Conservation (phyloP, 352 stramenopile species). For the Phytophthora melonis region DNA sequence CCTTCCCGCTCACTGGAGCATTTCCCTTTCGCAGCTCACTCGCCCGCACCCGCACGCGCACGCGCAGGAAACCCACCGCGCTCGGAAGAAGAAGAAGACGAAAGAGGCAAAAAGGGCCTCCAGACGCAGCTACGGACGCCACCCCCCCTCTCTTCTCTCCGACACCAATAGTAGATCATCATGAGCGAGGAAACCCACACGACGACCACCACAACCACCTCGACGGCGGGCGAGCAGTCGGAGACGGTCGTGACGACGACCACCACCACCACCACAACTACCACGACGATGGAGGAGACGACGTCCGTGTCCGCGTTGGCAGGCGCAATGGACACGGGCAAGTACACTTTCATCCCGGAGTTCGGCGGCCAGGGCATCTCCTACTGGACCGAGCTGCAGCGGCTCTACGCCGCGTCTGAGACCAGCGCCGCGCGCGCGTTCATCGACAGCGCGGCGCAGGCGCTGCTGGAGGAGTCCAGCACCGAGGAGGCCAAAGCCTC, state of each 20-base stretch:
- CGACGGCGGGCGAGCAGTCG: constrained; percentile 31
- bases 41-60: constrained; percentile 6
- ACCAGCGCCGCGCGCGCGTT: constrained; percentile 45
- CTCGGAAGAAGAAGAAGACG: constrained; percentile 22
- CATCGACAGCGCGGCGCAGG: constrained; percentile 55
- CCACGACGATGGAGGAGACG: constrained; percentile 21
- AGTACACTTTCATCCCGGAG: constrained; percentile 54
- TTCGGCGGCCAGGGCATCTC: constrained; percentile 77
- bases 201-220: constrained; percentile 26
- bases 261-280: constrained; percentile 30
- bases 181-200: constrained; percentile 49
- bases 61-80: too few species aligned
- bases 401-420: constrained; percentile 53
- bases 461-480: constrained; percentile 61
- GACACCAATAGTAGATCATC: constrained; percentile 13
- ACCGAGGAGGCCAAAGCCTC: constrained; percentile 50
- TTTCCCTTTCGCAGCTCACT: constrained; percentile 43
- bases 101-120: constrained; percentile 10
- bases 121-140: constrained; percentile 10
- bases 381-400: constrained; percentile 73
- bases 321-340: constrained; percentile 29
- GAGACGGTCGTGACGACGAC: constrained; percentile 37
- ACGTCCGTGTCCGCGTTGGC: constrained; percentile 33
- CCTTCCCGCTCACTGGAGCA: constrained; percentile 29
- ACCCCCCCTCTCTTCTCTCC: constrained; percentile 4